Evolutionary conservation across 1,284 basidiomycete genomes (phyloP).

Genomic region (Boletus albobrunnescens): DNA sequence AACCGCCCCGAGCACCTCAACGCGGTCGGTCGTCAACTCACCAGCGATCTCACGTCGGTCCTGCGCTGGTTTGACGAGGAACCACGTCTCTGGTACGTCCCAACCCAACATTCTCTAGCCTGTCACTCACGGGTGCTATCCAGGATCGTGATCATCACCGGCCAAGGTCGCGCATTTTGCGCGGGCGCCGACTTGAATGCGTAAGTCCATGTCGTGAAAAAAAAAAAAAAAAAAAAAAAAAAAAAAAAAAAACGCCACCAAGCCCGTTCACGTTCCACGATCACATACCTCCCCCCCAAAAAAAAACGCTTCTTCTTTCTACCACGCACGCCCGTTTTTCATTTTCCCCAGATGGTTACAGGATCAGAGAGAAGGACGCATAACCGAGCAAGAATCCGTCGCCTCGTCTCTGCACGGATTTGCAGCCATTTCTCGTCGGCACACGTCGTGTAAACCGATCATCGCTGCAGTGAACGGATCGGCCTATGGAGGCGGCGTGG

Average conservation of each 20-base stretch:
- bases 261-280: not conserved
- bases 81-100: constrained; percentile 65
- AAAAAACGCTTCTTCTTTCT: too few relatives aligned
- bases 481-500: constrained; percentile 78
- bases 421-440: constrained; percentile 68
- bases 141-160: constrained; percentile 77
- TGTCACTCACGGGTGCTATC: not conserved
- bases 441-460: constrained; percentile 65
- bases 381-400: constrained; percentile 42
- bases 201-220: too few relatives aligned
- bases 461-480: constrained; percentile 81
- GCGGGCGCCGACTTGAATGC: constrained; percentile 77
- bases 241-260: constrained; percentile 4
- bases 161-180: constrained; percentile 74
- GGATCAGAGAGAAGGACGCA: constrained; percentile 12
- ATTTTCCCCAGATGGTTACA: constrained; percentile 23
- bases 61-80: constrained; percentile 79
- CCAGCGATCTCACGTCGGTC: constrained; percentile 50
- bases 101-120: not conserved
- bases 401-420: constrained; percentile 59
- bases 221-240: too few relatives aligned
- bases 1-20: constrained; percentile 75
- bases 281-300: too few relatives aligned
- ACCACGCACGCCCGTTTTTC: not conserved
- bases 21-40: constrained; percentile 64